phyloP scores from a whole-genome alignment of 106 monocot species.

The Platanthera guangdongensis region DNA sequence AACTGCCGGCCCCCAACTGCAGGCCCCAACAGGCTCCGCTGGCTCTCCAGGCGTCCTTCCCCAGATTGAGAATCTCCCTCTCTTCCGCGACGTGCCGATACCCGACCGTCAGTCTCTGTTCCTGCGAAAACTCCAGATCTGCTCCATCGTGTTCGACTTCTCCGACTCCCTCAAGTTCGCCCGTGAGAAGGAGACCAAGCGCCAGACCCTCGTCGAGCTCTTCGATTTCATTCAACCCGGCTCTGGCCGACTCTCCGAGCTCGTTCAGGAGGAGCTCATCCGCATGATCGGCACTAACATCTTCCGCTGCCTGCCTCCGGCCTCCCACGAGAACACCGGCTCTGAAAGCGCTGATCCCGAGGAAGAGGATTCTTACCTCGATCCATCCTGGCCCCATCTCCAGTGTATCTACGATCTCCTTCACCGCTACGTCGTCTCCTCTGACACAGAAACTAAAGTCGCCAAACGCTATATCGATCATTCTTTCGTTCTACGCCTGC shows the following conservation, averaged over 20 bases:
- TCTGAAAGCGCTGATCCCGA: constrained; percentile 37
- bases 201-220: constrained; percentile 39
- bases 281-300: constrained; percentile 35
- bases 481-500: constrained; percentile 31
- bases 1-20: not conserved
- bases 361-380: constrained; percentile 62
- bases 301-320: constrained; percentile 60
- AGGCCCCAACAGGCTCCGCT: constrained; percentile 1
- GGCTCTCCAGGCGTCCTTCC: not conserved
- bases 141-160: constrained; percentile 30
- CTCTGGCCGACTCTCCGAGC: constrained; percentile 37
- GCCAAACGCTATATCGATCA: constrained; percentile 50
- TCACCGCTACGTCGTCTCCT: constrained; percentile 36
- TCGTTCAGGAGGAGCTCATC: constrained; percentile 56
- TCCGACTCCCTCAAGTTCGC: constrained; percentile 24
- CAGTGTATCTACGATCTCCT: constrained; percentile 58
- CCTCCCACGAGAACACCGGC: constrained; percentile 48
- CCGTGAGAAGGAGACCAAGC: constrained; percentile 43
- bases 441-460: constrained; percentile 46
- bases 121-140: constrained; percentile 44
- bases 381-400: constrained; percentile 63
- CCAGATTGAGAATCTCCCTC: constrained; percentile 25
- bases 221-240: constrained; percentile 42
- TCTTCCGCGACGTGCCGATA: constrained; percentile 35
- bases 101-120: constrained; percentile 28